Percentiles rank a stretch among this genome's conserved stretches.
phyloP scores from a whole-genome alignment of 2,329 filamentous ascomycete genomes.

The Ceratocystiopsis minuta region DNA sequence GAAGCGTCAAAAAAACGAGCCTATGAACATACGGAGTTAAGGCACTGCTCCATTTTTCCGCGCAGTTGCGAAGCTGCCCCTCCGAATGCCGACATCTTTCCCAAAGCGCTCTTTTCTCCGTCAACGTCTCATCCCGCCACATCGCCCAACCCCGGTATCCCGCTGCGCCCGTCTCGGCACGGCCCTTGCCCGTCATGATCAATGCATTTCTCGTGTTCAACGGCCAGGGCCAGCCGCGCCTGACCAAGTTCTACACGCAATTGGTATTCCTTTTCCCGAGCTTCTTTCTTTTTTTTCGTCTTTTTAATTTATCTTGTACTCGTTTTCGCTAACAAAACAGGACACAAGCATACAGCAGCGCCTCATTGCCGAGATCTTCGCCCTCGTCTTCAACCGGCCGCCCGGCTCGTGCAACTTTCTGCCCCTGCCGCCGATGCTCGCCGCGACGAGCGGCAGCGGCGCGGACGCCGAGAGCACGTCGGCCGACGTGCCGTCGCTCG shows the following conservation, averaged over 20 bases:
- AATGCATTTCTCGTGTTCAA: slow-evolving; percentile 98
- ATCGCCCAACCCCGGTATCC: too few species aligned
- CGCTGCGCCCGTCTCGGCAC: too few species aligned
- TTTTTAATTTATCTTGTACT: neutral
- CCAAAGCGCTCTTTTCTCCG: too few species aligned
- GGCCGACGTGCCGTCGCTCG: slow-evolving; percentile 70
- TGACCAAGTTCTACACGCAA: slow-evolving; percentile 98
- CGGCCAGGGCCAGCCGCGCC: slow-evolving; percentile 84
- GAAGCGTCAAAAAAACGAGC: too few species aligned
- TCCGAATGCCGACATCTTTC: too few species aligned
- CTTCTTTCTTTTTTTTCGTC: slow-evolving; percentile 1
- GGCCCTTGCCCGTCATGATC: slow-evolving; percentile 48
- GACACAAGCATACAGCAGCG: slow-evolving; percentile 95
- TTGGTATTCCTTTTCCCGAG: slow-evolving; percentile 46
- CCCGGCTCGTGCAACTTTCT: slow-evolving; percentile 95
- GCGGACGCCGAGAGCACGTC: slow-evolving; percentile 46
- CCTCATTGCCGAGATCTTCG: slow-evolving; percentile 92
- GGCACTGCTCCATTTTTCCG: too few species aligned
- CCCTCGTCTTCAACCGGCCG: slow-evolving; percentile 79
- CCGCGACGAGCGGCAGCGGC: slow-evolving; percentile 43
- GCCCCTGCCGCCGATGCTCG: slow-evolving; percentile 51
- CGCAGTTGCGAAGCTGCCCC: too few species aligned
- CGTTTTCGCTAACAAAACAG: slow-evolving; percentile 26
- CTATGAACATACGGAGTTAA: too few species aligned
- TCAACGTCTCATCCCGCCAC: too few species aligned